These are phyloP conservation scores for Coemansia sp. DNA, from an alignment of 192 early-diverging fungal species.

Conservation along the genomic window DNA sequence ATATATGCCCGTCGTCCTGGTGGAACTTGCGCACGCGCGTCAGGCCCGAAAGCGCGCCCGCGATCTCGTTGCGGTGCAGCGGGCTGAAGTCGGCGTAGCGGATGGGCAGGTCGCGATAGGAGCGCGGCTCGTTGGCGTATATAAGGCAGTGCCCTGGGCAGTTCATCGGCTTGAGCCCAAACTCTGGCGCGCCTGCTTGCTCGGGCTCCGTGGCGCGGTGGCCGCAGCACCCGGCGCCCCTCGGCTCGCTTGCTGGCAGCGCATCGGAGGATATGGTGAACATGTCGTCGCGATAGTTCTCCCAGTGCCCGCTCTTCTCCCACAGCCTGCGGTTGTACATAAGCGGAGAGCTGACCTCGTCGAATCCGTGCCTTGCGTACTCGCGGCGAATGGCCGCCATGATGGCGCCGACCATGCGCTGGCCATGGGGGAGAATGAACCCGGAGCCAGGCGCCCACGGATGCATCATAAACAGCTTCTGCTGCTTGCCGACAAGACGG, in stretches of 20 bases:
- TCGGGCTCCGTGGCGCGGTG: constrained; percentile 46
- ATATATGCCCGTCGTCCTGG: constrained; percentile 97
- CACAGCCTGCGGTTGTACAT: constrained; percentile 92
- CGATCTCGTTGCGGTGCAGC: constrained; percentile 90
- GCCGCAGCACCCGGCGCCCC: constrained; percentile 25
- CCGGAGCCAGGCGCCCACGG: constrained; percentile 68
- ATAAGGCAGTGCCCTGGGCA: constrained; percentile 96
- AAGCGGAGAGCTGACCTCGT: constrained; percentile 90
- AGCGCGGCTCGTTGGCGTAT: constrained; percentile 75
- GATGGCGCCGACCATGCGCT: constrained; percentile 78
- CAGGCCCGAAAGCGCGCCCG: constrained; percentile 85
- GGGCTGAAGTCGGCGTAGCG: constrained; percentile 92
- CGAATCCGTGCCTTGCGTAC: constrained; percentile 74
- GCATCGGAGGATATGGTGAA: constrained; percentile 57
- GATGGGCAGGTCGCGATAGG: constrained; percentile 86
- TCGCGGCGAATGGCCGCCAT: constrained; percentile 72
- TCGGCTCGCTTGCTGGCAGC: background rate
- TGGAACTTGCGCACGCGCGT: constrained; percentile 93
- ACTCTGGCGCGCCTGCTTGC: constrained; percentile 42
- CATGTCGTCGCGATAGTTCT: constrained; percentile 96
- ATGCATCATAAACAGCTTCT: constrained; percentile 72
- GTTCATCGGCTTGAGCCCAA: constrained; percentile 98
- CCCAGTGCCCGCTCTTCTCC: constrained; percentile 94
- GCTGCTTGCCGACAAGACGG: constrained; percentile 66
- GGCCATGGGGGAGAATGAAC: constrained; percentile 75